A percentile compares a stretch with the other conserved stretches of the same genome.
These are phyloP conservation scores for Boletus sp. DNA, from an alignment of 1,284 basidiomycete genomes.

Conservation along the genomic window DNA sequence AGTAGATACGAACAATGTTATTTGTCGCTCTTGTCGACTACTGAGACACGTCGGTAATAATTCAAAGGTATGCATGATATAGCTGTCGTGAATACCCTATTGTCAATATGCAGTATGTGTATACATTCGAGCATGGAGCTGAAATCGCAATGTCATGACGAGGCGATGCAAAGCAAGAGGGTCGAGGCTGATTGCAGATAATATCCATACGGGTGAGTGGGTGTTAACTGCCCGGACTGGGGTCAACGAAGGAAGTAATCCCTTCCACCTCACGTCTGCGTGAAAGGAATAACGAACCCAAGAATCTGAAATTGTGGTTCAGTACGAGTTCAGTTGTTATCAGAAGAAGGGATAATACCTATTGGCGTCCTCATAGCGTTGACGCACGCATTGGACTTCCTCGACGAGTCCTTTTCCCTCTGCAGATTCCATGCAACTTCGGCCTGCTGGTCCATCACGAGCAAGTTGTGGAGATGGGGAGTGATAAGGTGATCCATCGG, in stretches of 20 bases:
- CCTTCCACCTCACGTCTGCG: conserved; percentile 50
- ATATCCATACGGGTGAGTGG: neutral
- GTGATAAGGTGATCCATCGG: conserved; percentile 3
- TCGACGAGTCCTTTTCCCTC: conserved; percentile 15
- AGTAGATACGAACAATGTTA: conserved; percentile 9
- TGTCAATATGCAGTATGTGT: neutral
- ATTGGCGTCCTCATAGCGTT: conserved; percentile 64
- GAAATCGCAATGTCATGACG: neutral
- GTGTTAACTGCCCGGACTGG: conserved; percentile 1
- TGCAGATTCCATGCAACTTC: neutral
- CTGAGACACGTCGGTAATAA: neutral
- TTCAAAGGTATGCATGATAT: conserved; percentile 4
- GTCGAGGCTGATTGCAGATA: neutral
- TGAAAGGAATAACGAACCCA: conserved; percentile 61
- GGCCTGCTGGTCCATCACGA: neutral
- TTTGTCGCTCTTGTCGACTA: neutral
- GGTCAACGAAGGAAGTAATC: neutral
- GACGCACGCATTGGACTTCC: conserved; percentile 48
- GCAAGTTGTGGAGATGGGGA: neutral
- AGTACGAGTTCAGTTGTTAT: neutral
- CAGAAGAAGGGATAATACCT: conserved; percentile 40
- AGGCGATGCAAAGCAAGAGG: neutral
- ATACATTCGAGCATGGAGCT: neutral
- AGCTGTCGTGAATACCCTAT: conserved; percentile 3
- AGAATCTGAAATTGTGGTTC: conserved; percentile 34